A percentile compares a stretch with the other conserved stretches of the same genome.
Conservation (phyloP, 345 rosid genomes). For the Salix viminalis region DNA sequence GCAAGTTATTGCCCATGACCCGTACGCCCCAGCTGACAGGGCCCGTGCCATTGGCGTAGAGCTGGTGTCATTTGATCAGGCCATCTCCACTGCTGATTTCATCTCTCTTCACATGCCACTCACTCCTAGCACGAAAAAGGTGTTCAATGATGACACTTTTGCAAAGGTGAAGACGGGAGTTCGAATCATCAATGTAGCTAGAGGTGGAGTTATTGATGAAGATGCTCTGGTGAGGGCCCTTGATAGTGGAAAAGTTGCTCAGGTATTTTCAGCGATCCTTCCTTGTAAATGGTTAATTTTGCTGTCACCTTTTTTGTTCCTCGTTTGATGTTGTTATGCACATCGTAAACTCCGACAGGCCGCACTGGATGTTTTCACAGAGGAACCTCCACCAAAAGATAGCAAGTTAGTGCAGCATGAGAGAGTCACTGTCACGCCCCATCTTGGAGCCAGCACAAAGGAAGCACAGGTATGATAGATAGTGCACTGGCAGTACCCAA, state of each 20-base stretch:
- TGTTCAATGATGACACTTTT: constrained; percentile 64
- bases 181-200: constrained; percentile 71
- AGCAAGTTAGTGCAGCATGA: constrained; percentile 62
- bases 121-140: constrained; percentile 51
- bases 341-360: constrained; percentile 35
- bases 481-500: not conserved
- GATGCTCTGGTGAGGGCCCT: constrained; percentile 73
- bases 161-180: constrained; percentile 72
- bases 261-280: constrained; percentile 29
- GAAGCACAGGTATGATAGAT: constrained; percentile 63
- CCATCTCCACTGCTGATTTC: constrained; percentile 66
- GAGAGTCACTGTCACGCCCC: constrained; percentile 76
- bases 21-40: constrained; percentile 76
- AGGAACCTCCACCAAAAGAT: constrained; percentile 64
- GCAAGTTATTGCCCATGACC: constrained; percentile 80
- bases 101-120: constrained; percentile 82
- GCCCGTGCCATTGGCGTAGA: constrained; percentile 82
- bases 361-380: constrained; percentile 74
- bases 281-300: not conserved
- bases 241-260: constrained; percentile 62
- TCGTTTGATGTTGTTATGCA: not conserved
- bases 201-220: constrained; percentile 90
- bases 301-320: not conserved
- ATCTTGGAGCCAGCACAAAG: constrained; percentile 88
- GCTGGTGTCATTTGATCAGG: constrained; percentile 70